Evolutionary conservation across 2,329 filamentous ascomycete species (phyloP), one percentile per base, ranked within the genome.

Genomic region (Mariannaea sp.): DNA sequence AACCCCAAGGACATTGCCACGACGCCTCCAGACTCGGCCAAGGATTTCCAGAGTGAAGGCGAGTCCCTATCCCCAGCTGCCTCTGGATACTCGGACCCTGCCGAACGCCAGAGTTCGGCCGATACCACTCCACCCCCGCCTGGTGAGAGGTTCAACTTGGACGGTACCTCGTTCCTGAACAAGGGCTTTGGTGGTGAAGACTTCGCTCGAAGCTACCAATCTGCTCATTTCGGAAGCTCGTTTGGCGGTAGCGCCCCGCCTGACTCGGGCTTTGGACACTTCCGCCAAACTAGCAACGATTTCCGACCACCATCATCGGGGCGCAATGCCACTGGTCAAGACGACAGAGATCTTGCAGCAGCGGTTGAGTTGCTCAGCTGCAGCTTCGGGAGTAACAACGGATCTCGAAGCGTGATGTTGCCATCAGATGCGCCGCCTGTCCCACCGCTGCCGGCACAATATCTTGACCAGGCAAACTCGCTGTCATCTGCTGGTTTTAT

Each of bases 101-200:
- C 87, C 64, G 89, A 90, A 52, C 83, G 84, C 48, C 81, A 86
- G 67, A 96, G 92, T 77, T 97, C 93, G 46, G 86, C 88, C 32
- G 91, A 96, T 70, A 97, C 92, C 41, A 97, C 93, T 13, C 94
- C 94, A 39, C 92, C 93, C 47, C 93, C 93, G 16, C 84, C 87
- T 64, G 76, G 80, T 57, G 89, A 93, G 53, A 80, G 82, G 48
- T 80, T 86, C 59, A 75, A 76, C 59, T 75, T 81, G 26, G 75
- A 80, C 49, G 81, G 77, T 48, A 71, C 74, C 46, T 75, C 75
- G 13, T 80, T 81, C 62, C 73, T 77, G 58, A 73, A 78, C 63
- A 87, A 88, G 73, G 79, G 84, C 48, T 81, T 83, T 64, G 85
- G 82, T 67, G 80, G 73, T 61, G 77, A 77, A 57, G 79, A 76